Evolutionary conservation across 108 stramenopile genomes (phyloP), one percentile per base, ranked within the genome.

Genomic region (Mediolabrus comicus): DNA sequence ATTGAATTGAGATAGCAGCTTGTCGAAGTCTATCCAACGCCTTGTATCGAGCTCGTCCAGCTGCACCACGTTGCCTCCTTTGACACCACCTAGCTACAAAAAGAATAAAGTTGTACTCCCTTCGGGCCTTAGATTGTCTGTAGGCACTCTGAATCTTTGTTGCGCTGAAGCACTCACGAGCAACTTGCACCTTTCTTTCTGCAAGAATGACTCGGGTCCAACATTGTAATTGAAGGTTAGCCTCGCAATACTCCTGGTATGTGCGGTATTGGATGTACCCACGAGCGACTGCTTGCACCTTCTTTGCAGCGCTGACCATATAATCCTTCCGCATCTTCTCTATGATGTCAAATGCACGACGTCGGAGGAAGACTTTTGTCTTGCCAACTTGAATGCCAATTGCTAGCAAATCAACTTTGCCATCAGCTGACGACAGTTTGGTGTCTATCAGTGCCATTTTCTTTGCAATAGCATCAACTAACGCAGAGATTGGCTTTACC

Each of bases 351-450:
- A 80, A 89, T 27, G 84, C 84, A 25, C 65, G 62, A 32, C 85
- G 75, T 27, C 86, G 71, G 13, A 90, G 38, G 71, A 90, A 90
- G 9, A 90, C 81, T 69, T 86, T 87, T 29, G 84, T 86, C 66
- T 79, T 84, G 10, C 89, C 89, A 28, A 90, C 76, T 53, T 87
- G 86, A 62, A 80, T 65, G 3, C 84, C 83, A 5, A 74, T 62
- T 51, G 65, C 59, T 46, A 64, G 59, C 30, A 69, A 54, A 54
- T 81, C 75, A 24, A 49, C 52, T 10, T 51, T 31, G 3, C 13
- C 39, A 24, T 64, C 41, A 1, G 22, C 60, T 32, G 68, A 34
- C 26, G 49, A 24, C 22, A 52, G 32, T 19, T 59, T 52, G 14
- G 46, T 27, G 16, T 31, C 27, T 10, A 65, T 57, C 16, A 54